Conservation (phyloP, 192 early-diverging fungal genomes). For the Borealophlyctis nickersoniae region DNA sequence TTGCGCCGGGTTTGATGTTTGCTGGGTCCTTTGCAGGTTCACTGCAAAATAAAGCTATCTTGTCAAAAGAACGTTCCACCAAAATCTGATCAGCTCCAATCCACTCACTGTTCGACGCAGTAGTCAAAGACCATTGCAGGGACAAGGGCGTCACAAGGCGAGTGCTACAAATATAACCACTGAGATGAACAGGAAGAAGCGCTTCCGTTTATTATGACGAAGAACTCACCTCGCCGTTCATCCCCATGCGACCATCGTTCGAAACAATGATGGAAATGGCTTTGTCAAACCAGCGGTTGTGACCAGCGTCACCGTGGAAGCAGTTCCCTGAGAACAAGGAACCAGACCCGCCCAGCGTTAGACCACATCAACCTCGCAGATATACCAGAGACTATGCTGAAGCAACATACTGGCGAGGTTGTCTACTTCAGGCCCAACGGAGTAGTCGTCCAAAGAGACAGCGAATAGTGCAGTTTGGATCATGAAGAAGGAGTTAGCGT, state of each 20-base stretch:
- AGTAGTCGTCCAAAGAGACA: conserved; percentile 71
- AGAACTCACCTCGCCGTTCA: conserved; percentile 42
- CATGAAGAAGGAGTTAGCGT: conserved; percentile 52
- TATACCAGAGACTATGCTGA: background rate
- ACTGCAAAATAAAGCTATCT: conserved; percentile 3
- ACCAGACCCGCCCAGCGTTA: background rate
- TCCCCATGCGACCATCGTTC: conserved; percentile 63
- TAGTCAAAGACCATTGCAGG: conserved; percentile 60
- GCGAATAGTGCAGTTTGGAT: conserved; percentile 78
- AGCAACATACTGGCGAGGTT: conserved; percentile 60
- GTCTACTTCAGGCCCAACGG: conserved; percentile 41
- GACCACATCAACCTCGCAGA: background rate
- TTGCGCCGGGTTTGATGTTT: conserved; percentile 5
- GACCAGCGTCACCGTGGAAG: conserved; percentile 65
- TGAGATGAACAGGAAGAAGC: conserved; percentile 2
- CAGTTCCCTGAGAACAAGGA: conserved; percentile 22
- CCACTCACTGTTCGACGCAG: conserved; percentile 33
- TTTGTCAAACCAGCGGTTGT: conserved; percentile 93
- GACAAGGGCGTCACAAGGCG: conserved; percentile 81
- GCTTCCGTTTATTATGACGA: background rate
- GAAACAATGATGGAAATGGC: conserved; percentile 64
- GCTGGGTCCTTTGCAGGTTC: conserved; percentile 36
- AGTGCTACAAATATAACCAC: conserved; percentile 48
- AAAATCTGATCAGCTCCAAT: too few relatives aligned
- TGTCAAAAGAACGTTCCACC: background rate